phyloP scores from a whole-genome alignment of 805 yeast species.

The Metschnikowia arizonensis region DNA sequence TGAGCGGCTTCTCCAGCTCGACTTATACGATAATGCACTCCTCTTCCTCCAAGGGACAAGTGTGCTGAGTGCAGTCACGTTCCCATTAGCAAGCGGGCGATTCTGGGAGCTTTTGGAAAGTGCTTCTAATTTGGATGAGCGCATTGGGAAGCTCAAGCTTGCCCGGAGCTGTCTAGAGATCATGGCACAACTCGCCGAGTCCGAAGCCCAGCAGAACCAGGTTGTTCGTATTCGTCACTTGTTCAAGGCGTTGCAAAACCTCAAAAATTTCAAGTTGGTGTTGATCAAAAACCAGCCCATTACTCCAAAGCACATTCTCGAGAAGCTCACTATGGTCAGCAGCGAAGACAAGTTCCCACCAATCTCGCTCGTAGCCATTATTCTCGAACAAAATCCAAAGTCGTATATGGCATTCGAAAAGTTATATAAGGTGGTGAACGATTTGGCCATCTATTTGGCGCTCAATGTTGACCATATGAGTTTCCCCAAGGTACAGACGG shows the following conservation, averaged over 20 bases:
- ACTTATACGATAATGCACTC: conserved; percentile 25
- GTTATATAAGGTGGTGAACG: conserved; percentile 38
- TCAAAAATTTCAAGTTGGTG: conserved; percentile 35
- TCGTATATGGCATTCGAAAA: conserved; percentile 45
- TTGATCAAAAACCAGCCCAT: conserved; percentile 12
- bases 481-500: conserved; percentile 34
- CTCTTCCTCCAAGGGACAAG: conserved; percentile 15
- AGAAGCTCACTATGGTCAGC: conserved; percentile 8
- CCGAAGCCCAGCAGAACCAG: conserved; percentile 13
- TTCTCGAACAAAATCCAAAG: conserved; percentile 52
- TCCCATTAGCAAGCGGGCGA: conserved; percentile 18
- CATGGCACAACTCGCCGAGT: conserved; percentile 8
- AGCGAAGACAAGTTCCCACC: conserved; percentile 14
- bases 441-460: conserved; percentile 39
- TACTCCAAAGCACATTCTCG: conserved; percentile 17
- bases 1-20: conserved; percentile 27
- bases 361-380: conserved; percentile 31
- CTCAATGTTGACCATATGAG: conserved; percentile 18
- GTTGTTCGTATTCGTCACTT: conserved; percentile 30
- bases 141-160: conserved; percentile 26
- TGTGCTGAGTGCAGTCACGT: conserved; percentile 11
- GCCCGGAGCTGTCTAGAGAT: conserved; percentile 26
- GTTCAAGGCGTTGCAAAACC: conserved; percentile 31
- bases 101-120: conserved; percentile 34
- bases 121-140: conserved; percentile 33